A percentile compares a stretch with the other conserved stretches of the same genome.
Evolutionary conservation across 768 basidiomycete species (phyloP).

Genomic region (Phlebiopsis gigantea): DNA sequence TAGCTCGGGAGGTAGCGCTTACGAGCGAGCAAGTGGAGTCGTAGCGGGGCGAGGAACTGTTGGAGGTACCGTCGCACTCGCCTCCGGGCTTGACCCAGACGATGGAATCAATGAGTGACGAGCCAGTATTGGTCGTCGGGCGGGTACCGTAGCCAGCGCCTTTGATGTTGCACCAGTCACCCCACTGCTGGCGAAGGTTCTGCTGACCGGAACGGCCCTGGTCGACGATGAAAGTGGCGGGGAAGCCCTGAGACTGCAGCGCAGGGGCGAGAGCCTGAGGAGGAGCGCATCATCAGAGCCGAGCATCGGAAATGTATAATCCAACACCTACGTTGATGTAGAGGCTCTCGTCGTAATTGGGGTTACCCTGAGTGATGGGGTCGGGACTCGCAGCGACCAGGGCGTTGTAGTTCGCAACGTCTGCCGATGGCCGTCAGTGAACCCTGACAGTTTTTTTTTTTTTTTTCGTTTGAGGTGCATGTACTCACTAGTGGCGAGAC

Average conservation of each 20-base stretch:
- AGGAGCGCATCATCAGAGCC: neutral
- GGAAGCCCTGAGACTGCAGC: constrained; percentile 41
- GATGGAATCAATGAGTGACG: constrained; percentile 50
- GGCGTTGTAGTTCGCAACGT: constrained; percentile 31
- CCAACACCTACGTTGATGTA: constrained; percentile 43
- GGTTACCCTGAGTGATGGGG: constrained; percentile 54
- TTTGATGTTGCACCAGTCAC: constrained; percentile 64
- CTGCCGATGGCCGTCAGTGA: neutral
- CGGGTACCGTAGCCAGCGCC: constrained; percentile 58
- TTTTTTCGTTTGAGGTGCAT: neutral
- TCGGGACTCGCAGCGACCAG: constrained; percentile 45
- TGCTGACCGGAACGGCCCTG: constrained; percentile 61
- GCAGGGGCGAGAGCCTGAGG: constrained; percentile 43
- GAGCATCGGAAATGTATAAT: too few species aligned
- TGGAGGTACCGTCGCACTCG: constrained; percentile 58
- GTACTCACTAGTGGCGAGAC: constrained; percentile 47
- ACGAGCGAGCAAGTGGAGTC: constrained; percentile 47
- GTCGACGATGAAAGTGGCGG: constrained; percentile 61
- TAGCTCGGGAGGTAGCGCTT: constrained; percentile 20
- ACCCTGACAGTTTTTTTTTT: neutral
- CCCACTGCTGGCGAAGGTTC: constrained; percentile 55
- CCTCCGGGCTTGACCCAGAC: constrained; percentile 70
- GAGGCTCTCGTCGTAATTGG: constrained; percentile 57
- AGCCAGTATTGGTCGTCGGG: constrained; percentile 52
- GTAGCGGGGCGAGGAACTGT: constrained; percentile 48